Conservation (phyloP, 805 yeast species). For the Komagataella kurtzmanii region DNA sequence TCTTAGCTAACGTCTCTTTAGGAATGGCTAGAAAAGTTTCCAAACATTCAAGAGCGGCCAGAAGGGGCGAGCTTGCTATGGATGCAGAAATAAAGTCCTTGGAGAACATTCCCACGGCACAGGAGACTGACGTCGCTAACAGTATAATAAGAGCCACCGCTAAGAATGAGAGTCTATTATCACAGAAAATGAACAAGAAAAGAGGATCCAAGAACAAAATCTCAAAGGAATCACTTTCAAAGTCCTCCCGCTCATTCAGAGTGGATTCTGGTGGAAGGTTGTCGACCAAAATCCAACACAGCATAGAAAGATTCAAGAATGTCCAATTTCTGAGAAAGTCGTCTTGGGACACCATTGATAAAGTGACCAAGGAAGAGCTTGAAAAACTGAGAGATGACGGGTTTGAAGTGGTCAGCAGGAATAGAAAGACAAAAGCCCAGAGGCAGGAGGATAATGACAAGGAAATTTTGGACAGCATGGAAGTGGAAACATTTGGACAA, state of each 20-base stretch:
- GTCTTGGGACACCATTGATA: conserved; percentile 61
- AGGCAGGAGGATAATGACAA: not conserved
- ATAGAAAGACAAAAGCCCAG: not conserved
- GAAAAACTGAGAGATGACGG: conserved; percentile 31
- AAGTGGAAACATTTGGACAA: not conserved
- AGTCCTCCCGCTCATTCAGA: not conserved
- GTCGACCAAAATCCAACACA: conserved; percentile 48
- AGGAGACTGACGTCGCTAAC: not conserved
- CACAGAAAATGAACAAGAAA: conserved; percentile 1
- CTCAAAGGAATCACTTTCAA: not conserved
- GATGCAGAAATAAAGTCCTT: conserved; percentile 1
- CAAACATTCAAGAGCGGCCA: conserved; percentile 1
- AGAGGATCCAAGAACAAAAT: not conserved
- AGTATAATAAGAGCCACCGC: not conserved
- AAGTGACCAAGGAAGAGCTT: conserved; percentile 27
- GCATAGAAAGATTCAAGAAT: conserved; percentile 48
- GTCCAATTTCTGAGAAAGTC: conserved; percentile 53
- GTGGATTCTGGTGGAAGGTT: conserved; percentile 25
- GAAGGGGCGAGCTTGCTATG: conserved; percentile 1
- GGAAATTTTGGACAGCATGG: not conserved
- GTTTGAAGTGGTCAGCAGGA: conserved; percentile 13
- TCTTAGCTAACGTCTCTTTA: not conserved
- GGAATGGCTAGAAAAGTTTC: conserved; percentile 1
- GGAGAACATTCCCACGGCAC: not conserved
- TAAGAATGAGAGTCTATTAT: not conserved